Evolutionary conservation across 2,329 filamentous ascomycete genomes (phyloP), one percentile per base, ranked within the genome.

Genomic region (Exophiala sideris): DNA sequence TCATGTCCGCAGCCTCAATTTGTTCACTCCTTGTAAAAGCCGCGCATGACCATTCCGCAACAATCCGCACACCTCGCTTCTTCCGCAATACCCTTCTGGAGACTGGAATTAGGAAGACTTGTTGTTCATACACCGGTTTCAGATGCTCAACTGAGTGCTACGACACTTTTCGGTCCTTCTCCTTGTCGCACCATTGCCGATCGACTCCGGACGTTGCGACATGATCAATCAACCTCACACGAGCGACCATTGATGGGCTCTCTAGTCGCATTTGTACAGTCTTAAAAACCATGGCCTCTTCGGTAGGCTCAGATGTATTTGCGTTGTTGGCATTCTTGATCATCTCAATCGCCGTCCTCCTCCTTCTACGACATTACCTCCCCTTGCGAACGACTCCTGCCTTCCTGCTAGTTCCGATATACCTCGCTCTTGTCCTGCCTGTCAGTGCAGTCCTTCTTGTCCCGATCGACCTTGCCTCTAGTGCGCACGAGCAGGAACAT

Each of bases 391-490:
- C 87, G 5, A 97, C 94, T 1, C 92, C 94, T 1, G 89, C 86
- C 56, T 96, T 95, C 72, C 85, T 97, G 47, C 80, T 91, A 47
- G 81, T 96, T 1, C 92, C 94, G 34, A 90, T 99, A 58, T 99
- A 99, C 75, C 87, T 99, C 62, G 90, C 92, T n/a, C 81, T 99
- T 63, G 91, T 89, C 67, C 83, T 99, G 5, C 95, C 94, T 9
- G 89, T 90, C 44, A 91, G 88, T 70, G 92, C 95, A 66, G 84
- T 97, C 20, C 78, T 99, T 20, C 82, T 99, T 18, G 91, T 99
- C 5, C 94, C 94, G 4, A 95, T 99, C 70, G 94, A 99, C 71
- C 84, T 99, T 62, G 91, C 92, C 1, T 96, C 91, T 5, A 92
- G 83, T 67, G 86, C 89, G 18, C 56, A 86, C 88, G 70, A 84